Conservation (phyloP, 2,329 filamentous ascomycete genomes). For the Coleophoma eucalyptorum region DNA sequence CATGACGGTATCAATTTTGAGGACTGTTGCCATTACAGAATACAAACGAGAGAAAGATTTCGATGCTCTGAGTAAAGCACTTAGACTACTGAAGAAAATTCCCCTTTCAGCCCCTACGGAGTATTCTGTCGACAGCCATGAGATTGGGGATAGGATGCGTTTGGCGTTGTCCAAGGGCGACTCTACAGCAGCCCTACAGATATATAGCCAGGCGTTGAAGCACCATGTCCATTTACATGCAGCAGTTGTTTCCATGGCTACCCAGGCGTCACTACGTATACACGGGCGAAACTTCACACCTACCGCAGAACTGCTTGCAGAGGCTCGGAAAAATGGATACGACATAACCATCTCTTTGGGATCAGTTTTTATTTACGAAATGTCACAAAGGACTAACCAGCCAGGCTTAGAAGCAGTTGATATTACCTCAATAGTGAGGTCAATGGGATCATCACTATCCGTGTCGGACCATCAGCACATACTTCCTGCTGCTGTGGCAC, state of each 20-base stretch:
- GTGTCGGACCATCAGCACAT: slow-evolving; percentile 15
- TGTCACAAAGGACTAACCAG: slow-evolving; percentile 7
- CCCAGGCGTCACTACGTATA: slow-evolving; percentile 19
- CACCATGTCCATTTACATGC: slow-evolving; percentile 8
- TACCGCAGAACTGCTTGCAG: slow-evolving; percentile 15
- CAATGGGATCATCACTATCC: not conserved
- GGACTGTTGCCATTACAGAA: slow-evolving; percentile 8
- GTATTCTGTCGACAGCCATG: slow-evolving; percentile 1
- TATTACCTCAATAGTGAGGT: not conserved
- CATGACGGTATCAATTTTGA: slow-evolving; percentile 16
- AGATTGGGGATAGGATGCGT: slow-evolving; percentile 14
- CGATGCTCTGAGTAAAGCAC: too few relatives aligned
- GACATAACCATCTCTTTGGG: slow-evolving; percentile 15
- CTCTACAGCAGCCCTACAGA: slow-evolving; percentile 13
- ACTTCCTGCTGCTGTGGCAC: slow-evolving; percentile 18
- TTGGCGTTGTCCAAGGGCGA: slow-evolving; percentile 12
- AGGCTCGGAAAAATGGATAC: slow-evolving; percentile 13
- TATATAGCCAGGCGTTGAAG: slow-evolving; percentile 18
- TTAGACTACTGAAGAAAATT: too few relatives aligned
- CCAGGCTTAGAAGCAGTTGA: not conserved
- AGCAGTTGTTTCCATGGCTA: slow-evolving; percentile 16
- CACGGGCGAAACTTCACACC: slow-evolving; percentile 6
- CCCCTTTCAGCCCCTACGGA: not conserved
- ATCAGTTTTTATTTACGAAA: slow-evolving; percentile 19
- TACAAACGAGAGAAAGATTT: too few relatives aligned